Evolutionary conservation across 1,284 basidiomycete genomes (phyloP), one percentile per base, ranked within the genome.

Genomic region (Pascua guehoae): DNA sequence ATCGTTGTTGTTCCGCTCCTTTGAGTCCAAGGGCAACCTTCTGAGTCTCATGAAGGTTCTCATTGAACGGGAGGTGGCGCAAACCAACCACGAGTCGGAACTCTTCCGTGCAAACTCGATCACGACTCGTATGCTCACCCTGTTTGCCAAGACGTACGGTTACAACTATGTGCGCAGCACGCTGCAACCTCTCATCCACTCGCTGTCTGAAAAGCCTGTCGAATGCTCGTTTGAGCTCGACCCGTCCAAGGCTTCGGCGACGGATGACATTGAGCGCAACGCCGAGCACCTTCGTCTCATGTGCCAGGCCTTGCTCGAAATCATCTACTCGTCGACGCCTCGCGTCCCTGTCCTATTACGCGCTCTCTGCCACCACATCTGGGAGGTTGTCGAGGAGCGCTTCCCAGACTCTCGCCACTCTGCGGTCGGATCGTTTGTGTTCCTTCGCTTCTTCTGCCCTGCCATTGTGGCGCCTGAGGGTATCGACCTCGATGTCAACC

Each of bases 341-440:
- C 80, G 82, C 18, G 79, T 92, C 16, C 92, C 91, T 17, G 81
- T 86, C 12, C 88, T 92, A 82, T 87, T 93, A 74, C 86, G 88
- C 11, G 91, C 93, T 70, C 83, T 95, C 39, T 92, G 89, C 67
- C 83, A 86, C 39, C 88, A 93, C 72, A 88, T 95, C 46, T 86
- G 86, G 56, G 85, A 85, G 63, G 82, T 84, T 39, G 89, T 94
- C 84, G 91, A 82, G 71, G 82, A 84, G 53, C 80, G 86, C 4
- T 93, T 88, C 85, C 89, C 89, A 0, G 87, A 91, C 55, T 84
- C 88, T 4, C 88, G 89, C 68, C 90, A 88, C 70, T 85, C 89
- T 15, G 89, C 90, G 0, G 83, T 93, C 18, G 92, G 91, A 18
- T 89, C 91, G 8, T 95, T 95, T 79, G 88, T 95, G 63, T 94